Base-by-base conservation (phyloP, 148 eudicot genomes). In the Persicaria tinctoria region DNA sequence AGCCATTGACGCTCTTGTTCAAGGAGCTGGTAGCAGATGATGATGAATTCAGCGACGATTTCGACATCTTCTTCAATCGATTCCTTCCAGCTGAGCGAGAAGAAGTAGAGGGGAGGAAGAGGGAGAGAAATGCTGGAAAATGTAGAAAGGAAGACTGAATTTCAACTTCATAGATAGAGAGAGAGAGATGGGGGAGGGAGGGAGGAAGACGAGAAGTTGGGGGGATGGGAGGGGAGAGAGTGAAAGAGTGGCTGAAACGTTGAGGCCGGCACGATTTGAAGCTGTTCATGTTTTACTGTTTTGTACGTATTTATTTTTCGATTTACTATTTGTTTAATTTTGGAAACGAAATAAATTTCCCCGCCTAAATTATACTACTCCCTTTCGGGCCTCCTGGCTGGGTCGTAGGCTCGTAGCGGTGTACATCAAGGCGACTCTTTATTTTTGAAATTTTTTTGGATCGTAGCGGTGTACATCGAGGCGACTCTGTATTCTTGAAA, bases 151-250 rank as follows among this genome's bases (percentile, higher is more conserved):
- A 45, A 68, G 18, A 68, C 8, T 17, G 48, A 12, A 68, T 68
- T 68, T 68, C 71, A 68, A 68, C 71, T 68, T 68, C 71, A 68
- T 68, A 68, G 71, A 45, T 6, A 8, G 45, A 0, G 13, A 63
- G 69, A 8, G 45, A 20, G 13, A 63, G 69, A 17, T 0, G 45
- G 14, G 69, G n/a, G n/a, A n/a, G n/a, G n/a, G 4, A 45, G 23
- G 57, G 0, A 53, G n/a, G 57, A 53, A 53, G 57, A 53, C 13
- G 11, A 16, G 13, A 9, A 10, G 57, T 10, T 9, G 57, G 11
- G 57, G 57, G 13, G 57, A 16, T 9, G n/a, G n/a, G 57, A 53
- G 11, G 57, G 27, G 66, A 60, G 66, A 60, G 66, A 23, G 66
- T n/a, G 66, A 17, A 3, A 23, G 66, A 60, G 66, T 60, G 66